phyloP scores from a whole-genome alignment of 2,329 filamentous ascomycete genomes.

The Aspergillus sp. region DNA sequence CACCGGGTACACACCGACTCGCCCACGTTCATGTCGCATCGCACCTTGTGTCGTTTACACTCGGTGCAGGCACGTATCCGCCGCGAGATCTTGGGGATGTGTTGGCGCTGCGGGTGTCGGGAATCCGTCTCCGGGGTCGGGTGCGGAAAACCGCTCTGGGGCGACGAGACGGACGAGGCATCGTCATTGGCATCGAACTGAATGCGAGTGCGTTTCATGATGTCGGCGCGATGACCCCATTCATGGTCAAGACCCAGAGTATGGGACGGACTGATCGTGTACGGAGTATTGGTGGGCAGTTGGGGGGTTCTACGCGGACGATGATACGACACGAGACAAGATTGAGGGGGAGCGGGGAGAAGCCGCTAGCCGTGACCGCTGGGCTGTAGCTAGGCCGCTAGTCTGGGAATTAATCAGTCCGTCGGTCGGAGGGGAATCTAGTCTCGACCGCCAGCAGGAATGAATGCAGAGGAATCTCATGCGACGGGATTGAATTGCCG shows the following conservation, averaged over 20 bases:
- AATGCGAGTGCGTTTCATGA: constrained; percentile 40
- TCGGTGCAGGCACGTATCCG: constrained; percentile 51
- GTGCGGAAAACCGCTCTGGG: constrained; percentile 21
- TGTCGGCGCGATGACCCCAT: constrained; percentile 6
- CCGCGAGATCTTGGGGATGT: constrained; percentile 43
- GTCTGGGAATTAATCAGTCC: too few species aligned
- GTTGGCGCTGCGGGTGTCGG: constrained; percentile 20
- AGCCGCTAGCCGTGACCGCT: neutral
- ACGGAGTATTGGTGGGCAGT: neutral
- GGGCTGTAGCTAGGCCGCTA: too few species aligned
- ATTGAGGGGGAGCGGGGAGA: neutral
- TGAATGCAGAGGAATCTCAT: too few species aligned
- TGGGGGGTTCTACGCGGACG: neutral
- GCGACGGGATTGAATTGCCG: too few species aligned
- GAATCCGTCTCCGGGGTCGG: constrained; percentile 26
- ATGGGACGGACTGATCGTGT: constrained; percentile 14
- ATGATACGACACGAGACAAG: neutral
- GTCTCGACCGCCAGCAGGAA: too few species aligned
- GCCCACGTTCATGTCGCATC: constrained; percentile 51
- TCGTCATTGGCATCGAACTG: constrained; percentile 38
- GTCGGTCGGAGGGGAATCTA: too few species aligned
- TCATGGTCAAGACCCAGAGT: constrained; percentile 21
- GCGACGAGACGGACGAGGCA: constrained; percentile 32
- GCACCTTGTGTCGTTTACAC: constrained; percentile 55
- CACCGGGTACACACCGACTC: constrained; percentile 51